Evolutionary conservation across 192 early-diverging fungal genomes (phyloP), one percentile per base, ranked within the genome.

Genomic region (Pilaira anomala): DNA sequence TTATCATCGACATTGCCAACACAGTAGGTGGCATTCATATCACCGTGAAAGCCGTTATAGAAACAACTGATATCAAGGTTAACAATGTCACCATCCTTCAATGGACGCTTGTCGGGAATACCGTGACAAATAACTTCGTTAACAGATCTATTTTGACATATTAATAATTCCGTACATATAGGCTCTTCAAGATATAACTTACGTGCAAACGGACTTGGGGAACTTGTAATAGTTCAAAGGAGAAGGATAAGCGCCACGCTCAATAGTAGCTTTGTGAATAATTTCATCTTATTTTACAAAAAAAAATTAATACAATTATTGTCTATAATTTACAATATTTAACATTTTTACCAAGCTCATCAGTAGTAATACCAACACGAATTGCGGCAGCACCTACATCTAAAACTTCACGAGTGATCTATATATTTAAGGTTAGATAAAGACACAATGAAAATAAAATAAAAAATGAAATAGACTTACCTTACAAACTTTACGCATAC

Each of bases 161-260:
- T 28, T 53, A 53, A 30, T 53, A 28, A 52, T 25, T 5, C 25
- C 22, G 11, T 11, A 52, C 22, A n/a, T 33, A 30, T 18, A 7
- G 3, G 8, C 0, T 24, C 13, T 48, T 16, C 6, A n/a, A n/a
- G n/a, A n/a, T n/a, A n/a, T 42, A 25, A 80, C 76, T 60, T 78
- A 85, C 61, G 88, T 95, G 80, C 97, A 99, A 66, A 88, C 85
- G 26, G 94, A 96, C 78, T 98, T 98, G 12, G 95, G 95, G 74
- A 97, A 99, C 36, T 85, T 73, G 75, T 91, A 90, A 83, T 99
- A 99, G 79, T 98, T 98, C 40, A 99, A 78, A 45, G 97, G 92
- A n/a, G 95, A 97, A 22, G 97, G 97, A 67, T 99, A 99, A n/a
- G 87, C 86, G 53, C 88, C 87, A 45, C 97, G 89, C 71, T 86